These are phyloP conservation scores for Gossypium ekmanianum DNA, from an alignment of 345 rosid species.

Conservation along the genomic window DNA sequence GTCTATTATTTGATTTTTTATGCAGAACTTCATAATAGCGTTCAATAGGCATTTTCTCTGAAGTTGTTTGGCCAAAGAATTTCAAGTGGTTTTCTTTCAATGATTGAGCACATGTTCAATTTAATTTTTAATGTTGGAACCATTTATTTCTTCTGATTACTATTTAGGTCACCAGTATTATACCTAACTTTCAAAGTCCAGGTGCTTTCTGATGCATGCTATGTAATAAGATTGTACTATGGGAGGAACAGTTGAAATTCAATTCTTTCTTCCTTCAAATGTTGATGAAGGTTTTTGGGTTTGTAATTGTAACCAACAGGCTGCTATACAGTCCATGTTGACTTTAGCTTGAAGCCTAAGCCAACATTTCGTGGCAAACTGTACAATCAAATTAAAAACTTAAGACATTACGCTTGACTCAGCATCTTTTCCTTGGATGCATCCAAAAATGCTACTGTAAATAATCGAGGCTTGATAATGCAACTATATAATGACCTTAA, in stretches of 20 bases:
- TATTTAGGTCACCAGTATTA: not conserved
- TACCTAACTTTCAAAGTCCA: not conserved
- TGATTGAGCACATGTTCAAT: not conserved
- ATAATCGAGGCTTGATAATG: not conserved
- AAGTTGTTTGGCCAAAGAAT: constrained; percentile 8
- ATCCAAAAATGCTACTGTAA: not conserved
- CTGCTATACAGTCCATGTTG: not conserved
- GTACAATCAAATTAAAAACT: not conserved
- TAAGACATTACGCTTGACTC: not conserved
- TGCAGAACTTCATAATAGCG: not conserved
- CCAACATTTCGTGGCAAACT: constrained; percentile 5
- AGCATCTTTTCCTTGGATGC: not conserved
- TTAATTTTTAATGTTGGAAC: not conserved
- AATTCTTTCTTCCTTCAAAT: constrained; percentile 4
- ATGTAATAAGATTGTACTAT: not conserved
- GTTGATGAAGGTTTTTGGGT: not conserved
- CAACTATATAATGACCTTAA: constrained; percentile 15
- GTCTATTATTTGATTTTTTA: constrained; percentile 18
- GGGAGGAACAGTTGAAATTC: constrained; percentile 2
- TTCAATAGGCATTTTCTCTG: constrained; percentile 10
- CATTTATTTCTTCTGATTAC: not conserved
- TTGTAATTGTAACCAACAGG: not conserved
- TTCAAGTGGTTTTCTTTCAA: not conserved
- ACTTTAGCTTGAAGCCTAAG: not conserved
- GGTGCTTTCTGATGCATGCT: constrained; percentile 6